Conservation (phyloP, 1,284 basidiomycete genomes). For the Apiotrichum gracile region DNA sequence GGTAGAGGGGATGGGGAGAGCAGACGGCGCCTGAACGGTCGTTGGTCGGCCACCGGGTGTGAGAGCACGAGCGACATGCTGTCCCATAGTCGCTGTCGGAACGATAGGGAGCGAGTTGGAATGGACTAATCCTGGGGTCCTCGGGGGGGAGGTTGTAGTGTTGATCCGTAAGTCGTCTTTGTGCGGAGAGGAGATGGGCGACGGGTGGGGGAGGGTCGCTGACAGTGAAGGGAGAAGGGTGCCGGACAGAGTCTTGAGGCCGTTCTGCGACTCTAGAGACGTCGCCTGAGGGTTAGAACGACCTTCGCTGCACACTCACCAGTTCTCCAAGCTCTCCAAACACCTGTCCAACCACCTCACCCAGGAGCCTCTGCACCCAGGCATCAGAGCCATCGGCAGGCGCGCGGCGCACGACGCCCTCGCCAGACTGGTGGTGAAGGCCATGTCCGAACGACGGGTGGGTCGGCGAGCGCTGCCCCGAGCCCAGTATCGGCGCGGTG, state of each 20-base stretch:
- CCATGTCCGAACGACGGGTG: conserved; percentile 3
- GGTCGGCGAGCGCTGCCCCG: not conserved
- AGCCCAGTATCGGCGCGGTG: conserved; percentile 25
- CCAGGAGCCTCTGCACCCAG: conserved; percentile 76
- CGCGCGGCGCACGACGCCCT: conserved; percentile 19
- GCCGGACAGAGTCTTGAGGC: conserved; percentile 43
- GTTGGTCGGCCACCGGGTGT: conserved; percentile 41
- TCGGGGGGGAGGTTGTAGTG: not conserved
- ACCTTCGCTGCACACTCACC: conserved; percentile 26
- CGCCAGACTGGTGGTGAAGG: not conserved
- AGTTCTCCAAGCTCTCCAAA: conserved; percentile 72
- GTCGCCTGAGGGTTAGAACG: conserved; percentile 30
- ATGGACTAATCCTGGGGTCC: not conserved
- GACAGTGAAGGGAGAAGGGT: conserved; percentile 44
- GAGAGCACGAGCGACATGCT: conserved; percentile 27
- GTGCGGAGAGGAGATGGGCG: not conserved
- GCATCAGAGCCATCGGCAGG: conserved; percentile 28
- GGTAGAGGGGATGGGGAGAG: conserved; percentile 37
- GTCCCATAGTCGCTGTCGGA: conserved; percentile 19
- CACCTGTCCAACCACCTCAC: conserved; percentile 76
- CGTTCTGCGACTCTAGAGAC: conserved; percentile 43
- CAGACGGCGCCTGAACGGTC: conserved; percentile 33
- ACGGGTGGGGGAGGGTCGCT: conserved; percentile 13
- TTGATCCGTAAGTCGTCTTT: conserved; percentile 8
- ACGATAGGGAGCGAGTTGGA: conserved; percentile 17